These are phyloP conservation scores for Dendrobium huoshanense DNA, from an alignment of 106 monocot genomes.

Conservation along the genomic window DNA sequence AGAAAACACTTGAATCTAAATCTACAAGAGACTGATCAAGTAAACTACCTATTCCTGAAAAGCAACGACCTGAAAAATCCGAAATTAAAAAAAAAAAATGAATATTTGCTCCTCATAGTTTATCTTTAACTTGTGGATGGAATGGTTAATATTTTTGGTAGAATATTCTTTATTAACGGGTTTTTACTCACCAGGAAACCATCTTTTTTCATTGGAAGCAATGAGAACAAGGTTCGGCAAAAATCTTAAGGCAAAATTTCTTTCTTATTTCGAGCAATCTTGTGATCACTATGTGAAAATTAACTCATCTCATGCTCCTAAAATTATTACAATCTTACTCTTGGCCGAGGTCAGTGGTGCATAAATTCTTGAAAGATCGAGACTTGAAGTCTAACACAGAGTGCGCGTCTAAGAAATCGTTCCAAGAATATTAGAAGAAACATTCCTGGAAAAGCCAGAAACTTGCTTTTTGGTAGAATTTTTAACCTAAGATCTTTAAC, in stretches of 20 bases:
- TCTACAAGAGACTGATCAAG: too few species aligned
- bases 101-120: background rate
- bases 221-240: constrained; percentile 7
- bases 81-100: background rate
- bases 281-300: background rate
- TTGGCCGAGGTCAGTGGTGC: background rate
- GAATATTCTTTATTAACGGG: background rate
- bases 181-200: constrained; percentile 2
- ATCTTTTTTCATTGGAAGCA: constrained; percentile 3
- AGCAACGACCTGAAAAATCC: background rate
- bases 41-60: background rate
- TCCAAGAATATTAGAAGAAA: constrained; percentile 4
- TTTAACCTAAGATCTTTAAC: background rate
- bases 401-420: background rate
- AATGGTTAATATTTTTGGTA: background rate
- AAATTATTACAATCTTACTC: background rate
- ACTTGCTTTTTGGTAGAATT: background rate
- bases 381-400: background rate
- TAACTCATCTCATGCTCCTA: background rate
- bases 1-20: too few species aligned
- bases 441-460: constrained; percentile 15
- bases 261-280: background rate
- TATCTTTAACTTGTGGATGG: background rate
- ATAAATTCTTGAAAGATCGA: background rate
- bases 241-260: background rate